Conservation (phyloP, 208 protist species). For the Phytomonas serpens region DNA sequence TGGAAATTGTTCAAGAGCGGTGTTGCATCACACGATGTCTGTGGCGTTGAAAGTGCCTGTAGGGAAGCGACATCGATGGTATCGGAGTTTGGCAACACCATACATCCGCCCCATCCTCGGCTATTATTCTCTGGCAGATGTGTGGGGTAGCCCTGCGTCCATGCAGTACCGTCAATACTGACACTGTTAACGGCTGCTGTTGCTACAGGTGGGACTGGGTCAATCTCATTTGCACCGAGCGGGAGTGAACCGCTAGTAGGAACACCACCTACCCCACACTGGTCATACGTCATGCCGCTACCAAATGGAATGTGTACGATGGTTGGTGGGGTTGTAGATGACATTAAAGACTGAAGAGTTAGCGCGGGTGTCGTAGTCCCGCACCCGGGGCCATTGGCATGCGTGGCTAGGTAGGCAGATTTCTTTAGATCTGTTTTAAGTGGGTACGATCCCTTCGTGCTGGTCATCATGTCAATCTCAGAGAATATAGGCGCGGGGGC, state of each 20-base stretch:
- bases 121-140: not conserved
- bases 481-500: not conserved
- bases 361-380: not conserved
- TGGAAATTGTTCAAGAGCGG: not conserved
- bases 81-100: not conserved
- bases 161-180: not conserved
- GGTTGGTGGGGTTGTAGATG: slow-evolving; percentile 16
- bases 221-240: not conserved
- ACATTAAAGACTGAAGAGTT: slow-evolving; percentile 13
- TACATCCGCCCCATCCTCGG: not conserved
- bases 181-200: not conserved
- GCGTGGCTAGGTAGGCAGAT: not conserved
- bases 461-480: not conserved
- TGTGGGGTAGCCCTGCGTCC: not conserved
- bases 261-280: not conserved
- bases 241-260: not conserved
- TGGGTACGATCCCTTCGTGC: not conserved
- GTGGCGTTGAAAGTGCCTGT: not conserved
- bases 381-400: not conserved
- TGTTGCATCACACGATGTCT: not conserved
- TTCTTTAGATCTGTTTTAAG: not conserved
- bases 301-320: slow-evolving; percentile 23
- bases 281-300: not conserved
- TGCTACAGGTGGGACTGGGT: not conserved
- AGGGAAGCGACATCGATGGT: not conserved